Percentiles rank a stretch among this genome's conserved stretches.
Evolutionary conservation across 2,329 filamentous ascomycete species (phyloP).

Genomic region (Fusarium luffae): DNA sequence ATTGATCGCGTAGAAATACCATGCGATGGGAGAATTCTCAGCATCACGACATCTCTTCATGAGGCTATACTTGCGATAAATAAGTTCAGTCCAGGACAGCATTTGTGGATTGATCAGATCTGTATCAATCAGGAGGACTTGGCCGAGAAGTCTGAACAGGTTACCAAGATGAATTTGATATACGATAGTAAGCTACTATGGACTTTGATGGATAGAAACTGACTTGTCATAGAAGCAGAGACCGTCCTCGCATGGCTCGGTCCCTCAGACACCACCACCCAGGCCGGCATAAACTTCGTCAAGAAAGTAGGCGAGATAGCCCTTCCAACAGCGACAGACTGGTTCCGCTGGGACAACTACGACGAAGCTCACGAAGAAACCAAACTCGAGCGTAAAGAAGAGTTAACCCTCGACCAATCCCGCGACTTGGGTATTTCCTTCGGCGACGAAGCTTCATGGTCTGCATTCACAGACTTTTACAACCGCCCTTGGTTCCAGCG

Average conservation of each 20-base stretch:
- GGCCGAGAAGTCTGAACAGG: conserved; percentile 24
- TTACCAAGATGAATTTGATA: conserved; percentile 33
- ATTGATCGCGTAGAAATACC: not conserved
- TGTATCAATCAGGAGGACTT: conserved; percentile 34
- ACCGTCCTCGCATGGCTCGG: conserved; percentile 36
- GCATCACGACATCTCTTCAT: conserved; percentile 21
- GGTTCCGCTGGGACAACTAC: conserved; percentile 27
- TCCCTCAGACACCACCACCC: not conserved
- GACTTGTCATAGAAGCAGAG: conserved; percentile 40
- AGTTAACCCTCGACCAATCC: conserved; percentile 15
- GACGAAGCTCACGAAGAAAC: conserved; percentile 3
- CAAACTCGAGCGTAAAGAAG: conserved; percentile 21
- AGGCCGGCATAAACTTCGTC: conserved; percentile 13
- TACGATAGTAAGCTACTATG: no score
- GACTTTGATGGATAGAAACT: no score
- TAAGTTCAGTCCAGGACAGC: conserved; percentile 16
- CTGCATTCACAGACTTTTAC: conserved; percentile 27
- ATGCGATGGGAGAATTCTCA: conserved; percentile 12
- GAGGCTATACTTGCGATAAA: conserved; percentile 16
- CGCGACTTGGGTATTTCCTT: conserved; percentile 25
- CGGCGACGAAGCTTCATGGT: conserved; percentile 11
- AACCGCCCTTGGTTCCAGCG: conserved; percentile 36
- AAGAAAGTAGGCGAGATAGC: conserved; percentile 27
- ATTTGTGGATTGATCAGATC: conserved; percentile 37
- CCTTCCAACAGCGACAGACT: conserved; percentile 26